A percentile compares a stretch with the other conserved stretches of the same genome.
Conservation (phyloP, 2,329 filamentous ascomycete genomes). For the Talaromyces sp. region DNA sequence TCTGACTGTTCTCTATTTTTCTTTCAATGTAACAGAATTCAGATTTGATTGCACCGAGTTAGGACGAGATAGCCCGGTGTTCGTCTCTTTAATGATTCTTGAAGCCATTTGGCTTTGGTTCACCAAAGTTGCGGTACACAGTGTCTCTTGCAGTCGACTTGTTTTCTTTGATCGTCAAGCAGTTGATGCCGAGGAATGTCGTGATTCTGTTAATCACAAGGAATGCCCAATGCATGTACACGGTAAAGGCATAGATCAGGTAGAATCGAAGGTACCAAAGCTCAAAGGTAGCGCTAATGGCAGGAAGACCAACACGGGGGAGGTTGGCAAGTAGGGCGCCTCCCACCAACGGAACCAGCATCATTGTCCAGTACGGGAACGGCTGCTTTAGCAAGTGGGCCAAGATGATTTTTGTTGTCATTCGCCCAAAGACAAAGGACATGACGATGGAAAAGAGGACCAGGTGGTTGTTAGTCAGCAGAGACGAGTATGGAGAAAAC, state of each 20-base stretch:
- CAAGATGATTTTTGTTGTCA: conserved; percentile 99
- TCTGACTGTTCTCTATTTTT: background rate
- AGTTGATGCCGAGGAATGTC: conserved; percentile 87
- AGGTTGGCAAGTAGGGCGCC: conserved; percentile 80
- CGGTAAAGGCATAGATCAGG: conserved; percentile 73
- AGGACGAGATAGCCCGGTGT: background rate
- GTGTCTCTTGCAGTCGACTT: conserved; percentile 27
- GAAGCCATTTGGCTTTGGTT: conserved; percentile 14
- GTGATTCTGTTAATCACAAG: conserved; percentile 90
- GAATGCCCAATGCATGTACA: conserved; percentile 90
- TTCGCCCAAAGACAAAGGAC: conserved; percentile 94
- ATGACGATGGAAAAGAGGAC: conserved; percentile 89
- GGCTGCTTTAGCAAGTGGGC: conserved; percentile 89
- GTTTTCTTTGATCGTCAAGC: conserved; percentile 67
- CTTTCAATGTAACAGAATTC: background rate
- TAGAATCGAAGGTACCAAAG: conserved; percentile 78
- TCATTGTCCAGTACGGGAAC: conserved; percentile 94
- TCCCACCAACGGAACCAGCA: conserved; percentile 79
- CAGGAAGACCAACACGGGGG: conserved; percentile 66
- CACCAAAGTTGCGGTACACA: conserved; percentile 31
- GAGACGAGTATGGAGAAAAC: conserved; percentile 77
- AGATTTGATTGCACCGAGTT: background rate
- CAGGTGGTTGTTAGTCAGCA: conserved; percentile 79
- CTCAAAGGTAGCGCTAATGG: conserved; percentile 62
- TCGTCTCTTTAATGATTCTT: background rate